These are phyloP conservation scores for Lactarius hengduanensis DNA, from an alignment of 768 basidiomycete species.

Conservation along the genomic window DNA sequence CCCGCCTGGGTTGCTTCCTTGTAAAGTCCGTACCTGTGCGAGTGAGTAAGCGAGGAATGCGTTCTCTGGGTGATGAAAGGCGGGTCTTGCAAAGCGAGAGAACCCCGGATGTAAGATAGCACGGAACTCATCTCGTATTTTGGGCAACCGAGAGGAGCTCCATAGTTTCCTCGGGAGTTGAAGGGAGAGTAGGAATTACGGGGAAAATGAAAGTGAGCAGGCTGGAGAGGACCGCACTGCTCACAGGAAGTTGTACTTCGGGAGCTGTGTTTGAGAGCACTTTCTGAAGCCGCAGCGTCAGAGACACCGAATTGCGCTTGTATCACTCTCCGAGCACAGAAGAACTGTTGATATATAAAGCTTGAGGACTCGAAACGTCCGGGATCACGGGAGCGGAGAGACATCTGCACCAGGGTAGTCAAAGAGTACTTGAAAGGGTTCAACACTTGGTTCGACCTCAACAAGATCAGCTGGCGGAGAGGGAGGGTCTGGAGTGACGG, in stretches of 20 bases:
- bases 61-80: not conserved
- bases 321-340: slow-evolving; percentile 36
- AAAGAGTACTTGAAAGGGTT: not conserved
- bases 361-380: slow-evolving; percentile 45
- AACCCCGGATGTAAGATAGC: slow-evolving; percentile 2
- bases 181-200: not conserved
- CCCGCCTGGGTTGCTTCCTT: slow-evolving; percentile 1
- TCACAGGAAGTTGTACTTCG: not conserved
- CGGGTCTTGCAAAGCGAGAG: not conserved
- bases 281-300: not conserved
- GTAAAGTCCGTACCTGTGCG: not conserved
- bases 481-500: not conserved
- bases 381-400: slow-evolving; percentile 44
- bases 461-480: not conserved
- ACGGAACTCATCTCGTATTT: slow-evolving; percentile 9
- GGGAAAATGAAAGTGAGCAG: slow-evolving; percentile 4
- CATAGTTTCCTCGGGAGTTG: not conserved
- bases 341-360: slow-evolving; percentile 42
- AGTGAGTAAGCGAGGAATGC: not conserved
- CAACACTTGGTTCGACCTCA: not conserved
- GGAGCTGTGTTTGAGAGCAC: not conserved
- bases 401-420: slow-evolving; percentile 41
- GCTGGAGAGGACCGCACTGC: not conserved
- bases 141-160: slow-evolving; percentile 16
- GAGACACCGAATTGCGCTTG: not conserved